Evolutionary conservation across 768 basidiomycete genomes (phyloP), one percentile per base, ranked within the genome.

Genomic region (Dioszegia aurantiaca): DNA sequence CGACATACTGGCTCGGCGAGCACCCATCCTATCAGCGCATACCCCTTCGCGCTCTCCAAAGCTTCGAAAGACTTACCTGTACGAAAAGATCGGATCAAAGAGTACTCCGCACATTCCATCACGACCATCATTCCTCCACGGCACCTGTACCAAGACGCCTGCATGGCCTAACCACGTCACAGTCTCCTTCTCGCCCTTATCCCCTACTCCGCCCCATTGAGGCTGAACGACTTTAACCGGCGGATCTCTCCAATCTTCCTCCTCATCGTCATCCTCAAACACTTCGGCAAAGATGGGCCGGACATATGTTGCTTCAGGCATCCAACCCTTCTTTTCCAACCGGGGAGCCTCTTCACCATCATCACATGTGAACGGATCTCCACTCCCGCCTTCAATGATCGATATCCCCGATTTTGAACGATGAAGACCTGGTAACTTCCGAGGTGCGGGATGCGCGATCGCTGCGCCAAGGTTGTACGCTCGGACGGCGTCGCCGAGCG

Each of bases 141-240:
- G 73, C 12, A 76, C 55, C 59, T 66, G 60, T 6, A 74, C 60
- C 59, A 76, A 23, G 0, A 70, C 72, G 2, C 71, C 62, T 0
- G 75, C 75, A 68, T 76, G 75, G 23, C 75, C 75, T 23, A 76
- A 49, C 75, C 75, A 76, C 26, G 71, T 74, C 16, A 74, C 70
- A 14, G 41, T 62, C 24, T 62, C 69, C 40, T 59, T 65, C 17
- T 59, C 52, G 6, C 51, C 44, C 36, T 39, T 45, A 11, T 42
- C 40, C 27, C 46, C 45, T 14, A 39, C 49, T 31, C 52, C 59
- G 2, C 53, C 56, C 66, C 68, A 70, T 17, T 52, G 52, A 6
- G 71, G 68, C 31, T 43, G 27, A 14, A 70, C 58, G 11, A 66
- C 64, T 21, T 56, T 39, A 0, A 73, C 63, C 3, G 71, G 71